Evolutionary conservation across 2,329 filamentous ascomycete genomes (phyloP), one percentile per base, ranked within the genome.

Genomic region (Ambrosiella xylebori): DNA sequence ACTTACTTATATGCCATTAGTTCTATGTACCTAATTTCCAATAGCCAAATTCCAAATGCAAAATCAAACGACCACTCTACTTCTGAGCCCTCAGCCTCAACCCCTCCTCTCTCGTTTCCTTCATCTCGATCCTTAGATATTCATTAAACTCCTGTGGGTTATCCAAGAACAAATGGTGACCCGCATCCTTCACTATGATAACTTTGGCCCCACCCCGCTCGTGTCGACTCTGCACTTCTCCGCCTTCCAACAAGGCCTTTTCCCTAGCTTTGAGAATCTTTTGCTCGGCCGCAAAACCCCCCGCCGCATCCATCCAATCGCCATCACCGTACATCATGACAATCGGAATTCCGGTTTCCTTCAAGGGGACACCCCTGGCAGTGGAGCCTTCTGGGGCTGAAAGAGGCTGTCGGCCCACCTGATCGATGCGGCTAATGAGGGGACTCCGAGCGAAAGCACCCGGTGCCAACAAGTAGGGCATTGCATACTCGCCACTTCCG

Each of bases 231-330:
- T 94, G 86, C 59, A 88, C 84, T 1, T 76, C 73, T 0, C 78
- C 84, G 19, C 78, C 85, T 19, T 76, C 69, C 11, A 76, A 70
- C 2, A 95, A 71, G 0, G 78, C 74, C 54, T 79, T 78, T 35
- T 71, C 70, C 62, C 78, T 79, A 62, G 84, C 81, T 59, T 83
- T 76, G 61, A 87, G 83, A 11, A 97, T 77, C 68, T 85, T 89
- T 70, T 90, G 80, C 66, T 86, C 80, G 0, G 90, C 83, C 0
- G 86, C 88, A 52, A 83, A 80, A 0, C 93, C 93, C 36, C 90
- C 93, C 0, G 82, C 81, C 7, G 93, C 83, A 64, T 98, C 93
- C 93, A 98, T 98, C 93, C 93, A 98, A 73, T 98, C 93, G 66
- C 93, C 84, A 65, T 97, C 90, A 62, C 93, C 93, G 67, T 98